Evolutionary conservation across 2,329 filamentous ascomycete genomes (phyloP).

Genomic region (Apiospora rasikravindrae): DNA sequence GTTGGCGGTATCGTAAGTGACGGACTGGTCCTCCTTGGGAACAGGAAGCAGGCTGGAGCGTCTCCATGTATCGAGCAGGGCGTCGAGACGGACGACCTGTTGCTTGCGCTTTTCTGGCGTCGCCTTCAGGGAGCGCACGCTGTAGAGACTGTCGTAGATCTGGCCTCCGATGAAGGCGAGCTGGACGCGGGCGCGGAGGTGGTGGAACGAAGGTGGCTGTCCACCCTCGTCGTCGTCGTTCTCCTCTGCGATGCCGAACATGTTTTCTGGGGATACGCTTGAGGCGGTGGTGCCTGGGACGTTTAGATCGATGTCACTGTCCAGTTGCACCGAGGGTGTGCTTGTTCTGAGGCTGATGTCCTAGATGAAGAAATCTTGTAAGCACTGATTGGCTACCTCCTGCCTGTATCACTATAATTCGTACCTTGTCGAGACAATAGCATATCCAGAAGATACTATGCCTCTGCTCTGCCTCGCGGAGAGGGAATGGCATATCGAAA

Average conservation of each 20-base stretch:
- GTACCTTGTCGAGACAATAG: constrained; percentile 47
- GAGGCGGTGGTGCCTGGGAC: constrained; percentile 38
- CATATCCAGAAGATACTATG: constrained; percentile 48
- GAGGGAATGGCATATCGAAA: constrained; percentile 30
- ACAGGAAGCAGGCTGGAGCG: constrained; percentile 30
- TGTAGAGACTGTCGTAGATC: constrained; percentile 47
- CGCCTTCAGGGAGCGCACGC: constrained; percentile 34
- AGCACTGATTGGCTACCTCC: background rate
- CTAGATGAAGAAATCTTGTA: constrained; percentile 22
- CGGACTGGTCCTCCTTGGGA: constrained; percentile 40
- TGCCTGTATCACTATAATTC: background rate
- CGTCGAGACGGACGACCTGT: constrained; percentile 33
- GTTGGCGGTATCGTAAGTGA: constrained; percentile 33
- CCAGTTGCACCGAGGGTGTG: constrained; percentile 45
- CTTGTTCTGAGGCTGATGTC: constrained; percentile 44
- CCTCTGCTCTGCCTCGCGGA: constrained; percentile 41
- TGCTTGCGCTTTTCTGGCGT: constrained; percentile 35
- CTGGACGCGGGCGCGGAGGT: constrained; percentile 46
- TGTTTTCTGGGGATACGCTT: constrained; percentile 32
- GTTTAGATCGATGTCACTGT: constrained; percentile 47
- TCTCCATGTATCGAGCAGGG: constrained; percentile 45
- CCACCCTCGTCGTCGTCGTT: constrained; percentile 43
- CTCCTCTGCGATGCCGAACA: constrained; percentile 27
- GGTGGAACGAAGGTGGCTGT: constrained; percentile 41
- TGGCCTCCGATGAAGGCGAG: constrained; percentile 48